Base-by-base conservation (phyloP, 192 early-diverging fungal species). In the Piromyces finnis region DNA sequence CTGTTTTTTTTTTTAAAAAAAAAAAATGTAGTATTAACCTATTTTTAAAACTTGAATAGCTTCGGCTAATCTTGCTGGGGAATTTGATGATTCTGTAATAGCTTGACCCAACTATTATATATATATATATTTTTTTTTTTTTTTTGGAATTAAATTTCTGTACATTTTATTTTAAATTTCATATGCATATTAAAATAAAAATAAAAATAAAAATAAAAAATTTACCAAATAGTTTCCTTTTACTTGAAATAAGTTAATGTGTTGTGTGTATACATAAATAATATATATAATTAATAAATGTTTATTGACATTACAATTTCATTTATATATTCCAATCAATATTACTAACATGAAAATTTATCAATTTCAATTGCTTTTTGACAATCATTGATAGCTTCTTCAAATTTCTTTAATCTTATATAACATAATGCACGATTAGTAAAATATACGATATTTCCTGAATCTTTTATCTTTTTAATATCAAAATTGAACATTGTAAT, bases 351-450 rank as follows among this genome's bases (percentile, higher is more conserved):
- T 78, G 87, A 87, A 35, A 86, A 84, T 27, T 82, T 68, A 78
- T 94, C 93, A 79, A 94, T 81, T 41, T 93, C 91, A 16, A 93
- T 86, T 6, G 92, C 93, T 14, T 79, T 82, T 68, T 87, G 82
- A 80, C 90, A 93, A 80, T 96, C 95, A n/a, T 78, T 78, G 12
- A 92, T 85, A 18, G 88, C 89, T 27, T 87, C 83, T 29, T 87
- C 80, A 79, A 83, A 91, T 39, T 90, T 84, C 26, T 88, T 87
- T 27, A 93, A 83, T 80, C 89, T 90, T 29, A 93, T 87, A 78
- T 90, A 91, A 79, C 91, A 93, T 16, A 94, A 87, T 17, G 94
- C 94, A 16, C 95, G 85, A 81, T 96, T 96, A n/a, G 93, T 93
- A 83, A 91, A 96, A 82, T 94, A 96, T 6, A 88, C 83, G 26